Evolutionary conservation across 345 rosid genomes (phyloP).

Genomic region (Streptanthus diversifolius): DNA sequence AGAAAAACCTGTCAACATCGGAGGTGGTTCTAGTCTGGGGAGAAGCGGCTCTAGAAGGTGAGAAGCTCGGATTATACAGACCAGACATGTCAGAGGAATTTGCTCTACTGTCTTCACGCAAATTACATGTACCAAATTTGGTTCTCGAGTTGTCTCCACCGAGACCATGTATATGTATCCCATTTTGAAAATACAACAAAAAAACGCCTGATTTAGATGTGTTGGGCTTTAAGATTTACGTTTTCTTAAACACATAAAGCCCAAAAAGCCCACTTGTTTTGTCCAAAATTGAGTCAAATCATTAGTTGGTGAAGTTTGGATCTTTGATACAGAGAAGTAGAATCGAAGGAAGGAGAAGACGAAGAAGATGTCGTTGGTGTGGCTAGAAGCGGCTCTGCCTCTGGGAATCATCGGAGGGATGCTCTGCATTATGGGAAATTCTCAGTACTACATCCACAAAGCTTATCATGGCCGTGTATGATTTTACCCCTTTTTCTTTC

Average conservation of each 20-base stretch:
- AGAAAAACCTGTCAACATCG: slow-evolving; percentile 73
- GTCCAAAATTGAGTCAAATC: neutral
- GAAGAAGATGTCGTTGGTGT: slow-evolving; percentile 50
- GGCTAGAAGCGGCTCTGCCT: slow-evolving; percentile 84
- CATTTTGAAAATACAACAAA: neutral
- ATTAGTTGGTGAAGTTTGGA: neutral
- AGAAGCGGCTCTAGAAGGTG: slow-evolving; percentile 95
- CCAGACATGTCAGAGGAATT: slow-evolving; percentile 64
- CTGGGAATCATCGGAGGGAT: slow-evolving; percentile 93
- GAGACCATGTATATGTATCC: slow-evolving; percentile 13
- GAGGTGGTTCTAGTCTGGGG: slow-evolving; percentile 92
- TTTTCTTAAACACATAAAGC: neutral
- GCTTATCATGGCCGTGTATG: slow-evolving; percentile 82
- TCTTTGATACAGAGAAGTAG: neutral
- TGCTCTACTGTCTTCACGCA: slow-evolving; percentile 25
- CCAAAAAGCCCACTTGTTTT: neutral
- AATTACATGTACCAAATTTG: slow-evolving; percentile 11
- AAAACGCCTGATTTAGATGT: neutral
- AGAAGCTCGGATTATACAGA: slow-evolving; percentile 86
- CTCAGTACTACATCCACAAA: slow-evolving; percentile 88
- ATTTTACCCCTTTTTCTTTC: neutral
- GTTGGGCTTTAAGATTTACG: slow-evolving; percentile 11
- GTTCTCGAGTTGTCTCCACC: slow-evolving; percentile 18
- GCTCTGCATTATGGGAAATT: slow-evolving; percentile 80
- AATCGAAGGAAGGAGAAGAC: slow-evolving; percentile 6